phyloP scores from a whole-genome alignment of 768 basidiomycete species.

The Rhodotorula babjevae region DNA sequence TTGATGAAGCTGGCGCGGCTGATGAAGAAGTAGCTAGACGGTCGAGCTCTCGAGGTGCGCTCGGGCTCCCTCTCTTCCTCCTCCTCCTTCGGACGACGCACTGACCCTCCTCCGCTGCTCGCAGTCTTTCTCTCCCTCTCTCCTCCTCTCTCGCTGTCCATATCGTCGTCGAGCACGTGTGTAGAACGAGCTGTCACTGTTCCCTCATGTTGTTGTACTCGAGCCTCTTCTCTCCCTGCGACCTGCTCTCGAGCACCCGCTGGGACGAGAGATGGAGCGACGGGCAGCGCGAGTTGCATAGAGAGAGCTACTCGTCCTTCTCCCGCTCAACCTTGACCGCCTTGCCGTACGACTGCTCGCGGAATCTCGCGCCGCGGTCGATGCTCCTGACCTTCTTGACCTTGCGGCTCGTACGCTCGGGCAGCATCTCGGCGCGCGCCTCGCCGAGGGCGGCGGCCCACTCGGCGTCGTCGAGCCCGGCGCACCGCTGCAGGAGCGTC shows the following conservation, averaged over 20 bases:
- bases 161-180: no score
- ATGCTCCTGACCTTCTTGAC: background rate
- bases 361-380: background rate
- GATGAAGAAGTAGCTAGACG: background rate
- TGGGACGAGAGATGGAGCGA: no score
- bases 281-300: no score
- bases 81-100: background rate
- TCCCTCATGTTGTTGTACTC: no score
- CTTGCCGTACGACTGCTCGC: background rate
- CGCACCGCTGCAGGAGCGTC: conserved; percentile 1
- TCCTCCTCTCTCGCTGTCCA: no score
- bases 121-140: background rate
- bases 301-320: no score
- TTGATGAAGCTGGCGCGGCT: conserved; percentile 12
- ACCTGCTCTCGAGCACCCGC: no score
- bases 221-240: no score
- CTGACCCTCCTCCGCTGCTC: background rate
- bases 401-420: background rate
- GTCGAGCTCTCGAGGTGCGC: background rate
- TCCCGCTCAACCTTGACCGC: background rate
- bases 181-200: no score
- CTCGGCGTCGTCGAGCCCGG: background rate
- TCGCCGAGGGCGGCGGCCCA: background rate
- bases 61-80: background rate
- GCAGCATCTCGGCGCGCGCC: conserved; percentile 18